Evolutionary conservation across 2,329 filamentous ascomycete genomes (phyloP).

Genomic region (Coniochaeta hoffmannii): DNA sequence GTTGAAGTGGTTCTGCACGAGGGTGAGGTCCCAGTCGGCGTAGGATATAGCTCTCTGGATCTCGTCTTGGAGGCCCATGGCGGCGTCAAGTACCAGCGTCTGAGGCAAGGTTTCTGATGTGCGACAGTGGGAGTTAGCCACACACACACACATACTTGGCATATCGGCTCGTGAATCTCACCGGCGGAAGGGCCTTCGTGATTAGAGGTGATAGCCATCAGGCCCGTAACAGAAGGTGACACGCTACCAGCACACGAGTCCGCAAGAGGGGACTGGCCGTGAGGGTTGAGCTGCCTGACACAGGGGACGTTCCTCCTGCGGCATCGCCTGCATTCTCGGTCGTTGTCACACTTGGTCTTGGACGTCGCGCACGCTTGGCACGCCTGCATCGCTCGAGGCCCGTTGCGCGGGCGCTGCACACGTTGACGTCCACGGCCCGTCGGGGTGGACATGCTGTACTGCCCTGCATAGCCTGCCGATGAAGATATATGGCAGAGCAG

Average conservation of each 20-base stretch:
- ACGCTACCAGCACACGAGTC: neutral
- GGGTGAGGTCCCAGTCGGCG: neutral
- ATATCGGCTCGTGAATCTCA: too few relatives aligned
- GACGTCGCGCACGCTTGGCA: neutral
- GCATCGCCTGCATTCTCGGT: neutral
- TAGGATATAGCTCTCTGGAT: neutral
- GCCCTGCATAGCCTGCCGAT: too few relatives aligned
- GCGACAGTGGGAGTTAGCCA: too few relatives aligned
- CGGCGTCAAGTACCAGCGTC: neutral
- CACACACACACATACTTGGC: too few relatives aligned
- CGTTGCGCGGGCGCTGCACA: neutral
- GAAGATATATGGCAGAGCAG: too few relatives aligned
- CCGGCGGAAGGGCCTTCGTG: too few relatives aligned
- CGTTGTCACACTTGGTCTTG: constrained; percentile 1
- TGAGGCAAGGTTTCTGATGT: too few relatives aligned
- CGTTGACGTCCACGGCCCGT: neutral
- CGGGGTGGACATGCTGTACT: neutral
- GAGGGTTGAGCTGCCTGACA: neutral
- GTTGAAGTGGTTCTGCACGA: constrained; percentile 1
- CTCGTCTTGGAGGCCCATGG: neutral
- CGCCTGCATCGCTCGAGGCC: constrained; percentile 1
- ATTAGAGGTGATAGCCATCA: too few relatives aligned
- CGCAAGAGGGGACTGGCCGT: neutral
- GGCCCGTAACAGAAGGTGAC: too few relatives aligned
- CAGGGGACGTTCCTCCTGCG: neutral